phyloP scores from a whole-genome alignment of 257 asterid species.

The Salvia splendens region DNA sequence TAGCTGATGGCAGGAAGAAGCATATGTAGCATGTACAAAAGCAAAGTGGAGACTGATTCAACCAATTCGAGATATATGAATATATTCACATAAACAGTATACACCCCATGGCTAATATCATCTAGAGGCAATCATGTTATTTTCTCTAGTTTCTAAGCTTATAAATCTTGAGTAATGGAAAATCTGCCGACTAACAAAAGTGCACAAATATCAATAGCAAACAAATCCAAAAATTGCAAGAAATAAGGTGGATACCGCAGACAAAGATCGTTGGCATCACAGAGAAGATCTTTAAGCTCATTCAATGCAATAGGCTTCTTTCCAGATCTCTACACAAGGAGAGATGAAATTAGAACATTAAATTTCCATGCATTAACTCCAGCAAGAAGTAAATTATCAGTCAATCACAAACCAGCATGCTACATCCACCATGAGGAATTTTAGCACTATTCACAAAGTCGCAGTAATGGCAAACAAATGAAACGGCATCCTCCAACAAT shows the following conservation, averaged over 20 bases:
- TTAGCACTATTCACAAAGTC: conserved; percentile 48
- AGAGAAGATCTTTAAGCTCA: conserved; percentile 54
- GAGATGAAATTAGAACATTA: conserved; percentile 34
- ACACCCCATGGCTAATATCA: too few species aligned
- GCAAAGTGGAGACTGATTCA: neutral
- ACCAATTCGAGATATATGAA: neutral
- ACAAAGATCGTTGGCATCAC: conserved; percentile 65
- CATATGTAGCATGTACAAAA: neutral
- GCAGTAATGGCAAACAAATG: conserved; percentile 62
- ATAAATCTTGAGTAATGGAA: conserved; percentile 7
- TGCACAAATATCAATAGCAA: conserved; percentile 2
- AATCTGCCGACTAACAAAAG: neutral
- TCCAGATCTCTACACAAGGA: conserved; percentile 55
- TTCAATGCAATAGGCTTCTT: conserved; percentile 55
- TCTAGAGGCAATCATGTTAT: too few species aligned
- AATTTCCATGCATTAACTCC: conserved; percentile 12
- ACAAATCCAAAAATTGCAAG: neutral
- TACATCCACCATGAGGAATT: conserved; percentile 50
- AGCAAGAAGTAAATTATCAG: conserved; percentile 13
- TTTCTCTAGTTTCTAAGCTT: neutral
- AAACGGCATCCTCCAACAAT: conserved; percentile 40
- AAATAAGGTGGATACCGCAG: conserved; percentile 53
- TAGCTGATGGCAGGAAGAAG: conserved; percentile 7
- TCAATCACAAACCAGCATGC: conserved; percentile 55
- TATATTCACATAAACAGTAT: neutral